Percentiles rank a stretch among this genome's conserved stretches.
phyloP scores from a whole-genome alignment of 2,329 filamentous ascomycete genomes.

The Colletotrichum chrysophilum region DNA sequence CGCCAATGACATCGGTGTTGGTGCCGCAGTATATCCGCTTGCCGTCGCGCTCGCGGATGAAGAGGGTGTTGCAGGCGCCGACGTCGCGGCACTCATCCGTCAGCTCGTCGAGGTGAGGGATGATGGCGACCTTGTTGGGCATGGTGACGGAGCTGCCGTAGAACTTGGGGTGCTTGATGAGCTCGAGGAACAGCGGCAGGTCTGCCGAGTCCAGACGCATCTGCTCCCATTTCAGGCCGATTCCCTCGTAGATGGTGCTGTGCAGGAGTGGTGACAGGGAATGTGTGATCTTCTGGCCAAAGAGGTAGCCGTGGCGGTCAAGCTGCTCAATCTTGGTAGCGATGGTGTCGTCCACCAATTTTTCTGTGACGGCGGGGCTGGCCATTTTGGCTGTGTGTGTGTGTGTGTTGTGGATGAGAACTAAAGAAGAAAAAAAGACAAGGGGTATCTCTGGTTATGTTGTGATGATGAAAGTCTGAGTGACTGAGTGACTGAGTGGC shows the following conservation, averaged over 20 bases:
- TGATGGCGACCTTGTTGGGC: conserved; percentile 82
- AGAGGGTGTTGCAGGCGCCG: conserved; percentile 83
- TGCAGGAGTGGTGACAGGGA: conserved; percentile 63
- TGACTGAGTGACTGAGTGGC: not conserved
- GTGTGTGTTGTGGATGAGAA: not conserved
- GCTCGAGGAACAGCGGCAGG: conserved; percentile 51
- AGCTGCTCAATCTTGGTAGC: conserved; percentile 29
- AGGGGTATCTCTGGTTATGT: not conserved
- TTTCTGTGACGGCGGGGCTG: not conserved
- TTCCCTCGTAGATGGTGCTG: conserved; percentile 54
- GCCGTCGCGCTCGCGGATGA: conserved; percentile 59
- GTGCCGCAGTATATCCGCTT: conserved; percentile 68
- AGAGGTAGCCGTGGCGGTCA: conserved; percentile 58
- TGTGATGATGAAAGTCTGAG: not conserved
- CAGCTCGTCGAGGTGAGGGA: conserved; percentile 74
- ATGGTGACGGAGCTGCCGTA: conserved; percentile 80
- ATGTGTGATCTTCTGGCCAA: conserved; percentile 60
- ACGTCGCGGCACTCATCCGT: conserved; percentile 76
- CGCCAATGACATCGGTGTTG: conserved; percentile 82
- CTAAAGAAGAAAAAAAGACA: not conserved
- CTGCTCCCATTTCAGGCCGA: conserved; percentile 57
- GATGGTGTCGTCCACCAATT: conserved; percentile 11
- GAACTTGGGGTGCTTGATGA: conserved; percentile 63
- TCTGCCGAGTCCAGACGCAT: conserved; percentile 57
- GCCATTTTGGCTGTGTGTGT: not conserved